Evolutionary conservation across 192 early-diverging fungal species (phyloP), one percentile per base, ranked within the genome.

Genomic region (Phlyctochytrium planicorne): DNA sequence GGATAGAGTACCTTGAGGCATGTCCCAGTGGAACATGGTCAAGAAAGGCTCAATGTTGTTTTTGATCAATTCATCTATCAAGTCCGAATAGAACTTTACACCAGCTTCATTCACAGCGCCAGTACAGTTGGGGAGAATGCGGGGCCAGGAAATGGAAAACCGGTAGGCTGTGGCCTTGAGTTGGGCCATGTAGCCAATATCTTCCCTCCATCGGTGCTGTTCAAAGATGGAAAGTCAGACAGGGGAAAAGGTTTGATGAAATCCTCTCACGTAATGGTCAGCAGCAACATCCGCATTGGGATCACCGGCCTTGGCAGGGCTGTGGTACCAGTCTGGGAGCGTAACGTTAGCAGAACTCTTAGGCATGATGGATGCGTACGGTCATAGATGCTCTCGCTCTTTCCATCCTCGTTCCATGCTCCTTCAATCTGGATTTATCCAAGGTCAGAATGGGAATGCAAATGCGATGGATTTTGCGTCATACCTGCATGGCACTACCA

Each of bases 371-470:
- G n/a, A 32, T 16, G 60, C 60, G 30, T 70, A 24, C 59, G n/a
- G 66, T 82, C 80, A 60, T 78, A 84, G 30, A 82, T 73, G 32
- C 40, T 62, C 16, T 62, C 57, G 14, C 76, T 69, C 53, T 78
- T 78, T 30, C 80, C 80, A 47, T 70, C 82, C 27, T 3, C 67
- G 56, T 82, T 80, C 79, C 71, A 74, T 1, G 40, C 63, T 59
- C 80, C 80, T 66, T 82, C 80, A 30, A 75, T 84, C 34, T 82
- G 80, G 57, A 47, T n/a, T n/a, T n/a, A n/a, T n/a, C n/a, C n/a
- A n/a, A n/a, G n/a, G n/a, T n/a, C n/a, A n/a, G n/a, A n/a, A n/a
- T n/a, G n/a, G n/a, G n/a, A n/a, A n/a, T n/a, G n/a, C n/a, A n/a
- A n/a, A n/a, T n/a, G n/a, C n/a, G n/a, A n/a, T n/a, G n/a, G n/a